Evolutionary conservation across 208 protist genomes (phyloP).

Genomic region (Perkinsela sp.): DNA sequence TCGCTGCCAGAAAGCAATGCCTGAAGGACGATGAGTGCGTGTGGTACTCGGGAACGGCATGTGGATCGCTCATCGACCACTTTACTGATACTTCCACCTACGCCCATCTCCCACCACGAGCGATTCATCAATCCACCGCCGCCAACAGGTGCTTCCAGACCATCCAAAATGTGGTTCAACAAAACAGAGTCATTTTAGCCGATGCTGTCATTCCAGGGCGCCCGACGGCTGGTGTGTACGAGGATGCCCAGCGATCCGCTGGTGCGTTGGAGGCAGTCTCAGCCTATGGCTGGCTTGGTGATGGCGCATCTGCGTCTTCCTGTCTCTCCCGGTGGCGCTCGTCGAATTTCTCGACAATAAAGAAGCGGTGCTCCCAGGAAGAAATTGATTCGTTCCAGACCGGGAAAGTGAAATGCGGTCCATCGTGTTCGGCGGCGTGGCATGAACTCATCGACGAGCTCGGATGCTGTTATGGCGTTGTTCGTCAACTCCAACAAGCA

Average conservation of each 20-base stretch:
- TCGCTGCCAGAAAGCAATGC: not conserved
- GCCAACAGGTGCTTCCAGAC: not conserved
- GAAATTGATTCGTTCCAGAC: not conserved
- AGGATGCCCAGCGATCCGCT: not conserved
- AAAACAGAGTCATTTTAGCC: not conserved
- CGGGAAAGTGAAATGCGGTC: not conserved
- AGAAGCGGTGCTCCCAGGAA: not conserved
- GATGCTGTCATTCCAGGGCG: not conserved
- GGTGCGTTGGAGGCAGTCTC: not conserved
- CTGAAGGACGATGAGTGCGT: not conserved
- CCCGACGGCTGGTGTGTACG: not conserved
- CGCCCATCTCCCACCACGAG: not conserved
- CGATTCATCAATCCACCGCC: not conserved
- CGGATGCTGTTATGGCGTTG: not conserved
- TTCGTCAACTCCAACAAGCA: not conserved
- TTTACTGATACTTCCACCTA: not conserved
- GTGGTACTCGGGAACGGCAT: not conserved
- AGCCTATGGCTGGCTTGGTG: not conserved
- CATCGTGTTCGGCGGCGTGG: not conserved
- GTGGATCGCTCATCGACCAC: not conserved
- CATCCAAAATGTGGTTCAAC: not conserved
- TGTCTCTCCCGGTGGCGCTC: not conserved
- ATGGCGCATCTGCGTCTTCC: not conserved
- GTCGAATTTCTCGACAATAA: not conserved
- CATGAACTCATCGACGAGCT: not conserved